Evolutionary conservation across 1,284 basidiomycete species (phyloP).

Genomic region (Pyrrhoderma noxium): DNA sequence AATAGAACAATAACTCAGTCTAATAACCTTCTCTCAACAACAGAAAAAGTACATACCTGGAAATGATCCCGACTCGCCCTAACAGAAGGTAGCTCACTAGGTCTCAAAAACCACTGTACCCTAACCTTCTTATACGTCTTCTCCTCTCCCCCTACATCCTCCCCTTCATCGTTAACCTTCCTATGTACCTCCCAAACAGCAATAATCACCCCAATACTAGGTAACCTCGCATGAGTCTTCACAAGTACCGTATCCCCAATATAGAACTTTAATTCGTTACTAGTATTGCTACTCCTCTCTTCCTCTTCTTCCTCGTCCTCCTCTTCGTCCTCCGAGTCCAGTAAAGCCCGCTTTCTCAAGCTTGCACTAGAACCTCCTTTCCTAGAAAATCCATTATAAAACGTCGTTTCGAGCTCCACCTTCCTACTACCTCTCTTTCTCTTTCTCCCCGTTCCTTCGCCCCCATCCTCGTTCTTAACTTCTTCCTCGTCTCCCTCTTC

Average conservation of each 20-base stretch:
- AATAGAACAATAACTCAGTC: background rate
- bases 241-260: conserved; percentile 62
- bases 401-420: conserved; percentile 32
- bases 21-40: background rate
- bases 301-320: background rate
- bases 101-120: conserved; percentile 67
- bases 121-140: conserved; percentile 40
- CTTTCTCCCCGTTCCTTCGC: too few relatives aligned
- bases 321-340: background rate
- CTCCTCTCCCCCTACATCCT: background rate
- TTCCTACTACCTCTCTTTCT: too few relatives aligned
- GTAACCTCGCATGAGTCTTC: conserved; percentile 41
- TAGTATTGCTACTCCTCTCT: conserved; percentile 18
- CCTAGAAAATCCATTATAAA: conserved; percentile 33
- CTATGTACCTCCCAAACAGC: conserved; percentile 53
- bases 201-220: conserved; percentile 58
- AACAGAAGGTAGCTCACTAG: conserved; percentile 48
- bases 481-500: too few relatives aligned
- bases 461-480: too few relatives aligned
- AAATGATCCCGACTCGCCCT: conserved; percentile 49
- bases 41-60: conserved; percentile 35
- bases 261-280: conserved; percentile 29
- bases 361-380: background rate
- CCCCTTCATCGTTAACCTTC: conserved; percentile 24
- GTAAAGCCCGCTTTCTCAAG: too few relatives aligned